Percentiles rank a stretch among this genome's conserved stretches.
phyloP scores from a whole-genome alignment of 768 basidiomycete genomes.

The Leccinum fibrillosum region DNA sequence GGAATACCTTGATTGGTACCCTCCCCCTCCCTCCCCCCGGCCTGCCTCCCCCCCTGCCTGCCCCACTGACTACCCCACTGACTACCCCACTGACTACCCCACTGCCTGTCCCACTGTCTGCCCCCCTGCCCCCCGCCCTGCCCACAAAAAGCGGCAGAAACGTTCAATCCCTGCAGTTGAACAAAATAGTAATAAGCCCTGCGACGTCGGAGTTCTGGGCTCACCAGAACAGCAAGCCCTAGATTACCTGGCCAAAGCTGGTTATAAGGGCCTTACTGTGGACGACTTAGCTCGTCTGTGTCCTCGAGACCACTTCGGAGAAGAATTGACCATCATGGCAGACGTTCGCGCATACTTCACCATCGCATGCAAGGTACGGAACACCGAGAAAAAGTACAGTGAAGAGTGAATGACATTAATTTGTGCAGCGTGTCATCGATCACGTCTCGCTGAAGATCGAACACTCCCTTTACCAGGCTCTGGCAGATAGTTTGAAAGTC shows the following conservation, averaged over 20 bases:
- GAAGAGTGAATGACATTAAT: neutral
- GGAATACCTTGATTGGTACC: neutral
- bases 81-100: too few relatives aligned
- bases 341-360: constrained; percentile 57
- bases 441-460: constrained; percentile 51
- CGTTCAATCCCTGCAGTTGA: too few relatives aligned
- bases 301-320: constrained; percentile 31
- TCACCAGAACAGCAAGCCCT: constrained; percentile 16
- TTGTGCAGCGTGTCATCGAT: constrained; percentile 51
- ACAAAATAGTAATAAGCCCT: too few relatives aligned
- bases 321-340: constrained; percentile 51
- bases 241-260: constrained; percentile 26
- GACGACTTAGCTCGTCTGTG: constrained; percentile 27
- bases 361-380: constrained; percentile 48
- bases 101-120: too few relatives aligned
- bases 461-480: constrained; percentile 39
- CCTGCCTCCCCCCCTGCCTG: neutral
- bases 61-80: too few relatives aligned
- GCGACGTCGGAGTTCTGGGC: too few relatives aligned
- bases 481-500: constrained; percentile 35
- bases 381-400: neutral
- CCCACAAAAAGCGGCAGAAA: too few relatives aligned
- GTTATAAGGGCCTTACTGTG: constrained; percentile 20
- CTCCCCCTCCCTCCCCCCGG: too few relatives aligned
- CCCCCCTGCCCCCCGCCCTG: too few relatives aligned